Base-by-base conservation (phyloP, 2,329 filamentous ascomycete species). In the Grosmannia huntii region DNA sequence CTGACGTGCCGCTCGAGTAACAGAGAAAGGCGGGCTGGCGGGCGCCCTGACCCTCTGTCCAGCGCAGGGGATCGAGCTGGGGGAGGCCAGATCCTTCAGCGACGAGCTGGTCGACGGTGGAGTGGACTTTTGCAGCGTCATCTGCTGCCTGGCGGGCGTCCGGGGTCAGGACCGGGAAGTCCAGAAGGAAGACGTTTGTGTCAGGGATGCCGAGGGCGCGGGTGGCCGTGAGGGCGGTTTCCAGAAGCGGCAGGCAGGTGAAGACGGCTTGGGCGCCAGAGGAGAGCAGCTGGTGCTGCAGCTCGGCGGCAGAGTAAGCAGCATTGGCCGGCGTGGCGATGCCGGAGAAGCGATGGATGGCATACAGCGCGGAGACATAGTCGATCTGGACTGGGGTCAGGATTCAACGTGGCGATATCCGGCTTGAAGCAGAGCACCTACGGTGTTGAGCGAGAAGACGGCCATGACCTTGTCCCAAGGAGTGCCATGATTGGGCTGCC, bases 381-480 rank as follows among this genome's bases (percentile, higher is more conserved):
- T 90, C 86, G 61, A 90, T 80, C 70, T 72, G 48, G 6, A 10
- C 9, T 16, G 23, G 38, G 10, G 12, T 14, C n/a, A 33, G 19
- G 27, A 25, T 12, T 3, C 12, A n/a, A 3, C 19, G 10, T 11
- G 10, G 46, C 11, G 4, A 1, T 49, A 21, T 49, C 3, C 6
- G 10, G 6, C 5, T 2, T 33, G 5, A 33, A 33, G 31, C 21
- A 46, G 16, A 23, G 27, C 16, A 57, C 67, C 60, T 62, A 75
- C 69, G 41, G 86, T 86, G 66, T 92, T 94, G 61, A 89, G 69
- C 25, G 83, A 84, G 70, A 87, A 91, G 44, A 90, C 75, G 4
- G 77, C 84, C 50, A 87, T 71, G 23, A 89, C 84, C 70, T 90
- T 91, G 64, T 91, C 86, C 82, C 85, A 90, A 66, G 89, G 85